Percentiles rank a stretch among this genome's conserved stretches.
These are phyloP conservation scores for Trichoderma brevicompactum DNA, from an alignment of 2,329 filamentous ascomycete species.

Conservation along the genomic window DNA sequence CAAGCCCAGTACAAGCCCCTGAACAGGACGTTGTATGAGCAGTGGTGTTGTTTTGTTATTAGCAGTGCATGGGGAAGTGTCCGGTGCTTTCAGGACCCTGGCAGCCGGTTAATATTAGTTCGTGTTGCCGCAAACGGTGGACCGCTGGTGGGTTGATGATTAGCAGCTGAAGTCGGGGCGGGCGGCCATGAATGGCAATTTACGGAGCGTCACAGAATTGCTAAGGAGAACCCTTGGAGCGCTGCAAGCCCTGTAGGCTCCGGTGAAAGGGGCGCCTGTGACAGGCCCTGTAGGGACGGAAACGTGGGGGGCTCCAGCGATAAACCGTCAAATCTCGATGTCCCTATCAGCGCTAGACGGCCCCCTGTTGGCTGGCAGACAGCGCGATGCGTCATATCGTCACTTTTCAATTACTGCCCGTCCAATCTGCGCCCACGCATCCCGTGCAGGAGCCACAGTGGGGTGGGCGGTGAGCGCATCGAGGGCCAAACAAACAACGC, in stretches of 20 bases:
- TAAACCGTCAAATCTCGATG: neutral
- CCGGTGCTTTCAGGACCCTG: neutral
- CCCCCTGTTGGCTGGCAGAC: constrained; percentile 17
- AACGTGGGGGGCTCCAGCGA: constrained; percentile 23
- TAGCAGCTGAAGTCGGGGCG: neutral
- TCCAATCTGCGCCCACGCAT: neutral
- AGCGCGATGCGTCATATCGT: constrained; percentile 26
- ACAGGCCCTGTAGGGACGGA: constrained; percentile 17
- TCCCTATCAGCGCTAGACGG: constrained; percentile 9
- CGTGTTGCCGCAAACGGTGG: constrained; percentile 18
- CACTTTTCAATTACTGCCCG: neutral
- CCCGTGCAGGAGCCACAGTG: constrained; percentile 24
- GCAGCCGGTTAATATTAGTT: neutral
- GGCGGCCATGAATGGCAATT: constrained; percentile 8
- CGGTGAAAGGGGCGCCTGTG: constrained; percentile 10
- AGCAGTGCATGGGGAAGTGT: neutral
- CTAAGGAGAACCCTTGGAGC: constrained; percentile 3
- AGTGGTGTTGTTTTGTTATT: constrained; percentile 5
- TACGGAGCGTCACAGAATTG: constrained; percentile 7
- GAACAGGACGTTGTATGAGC: constrained; percentile 6
- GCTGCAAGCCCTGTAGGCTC: constrained; percentile 16
- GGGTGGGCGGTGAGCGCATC: constrained; percentile 28
- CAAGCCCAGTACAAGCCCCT: neutral
- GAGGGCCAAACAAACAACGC: constrained; percentile 7
- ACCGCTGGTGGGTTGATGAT: neutral